A percentile compares a stretch with the other conserved stretches of the same genome.
Evolutionary conservation across 2,329 filamentous ascomycete genomes (phyloP).

Genomic region (Phyllosticta citriasiana): DNA sequence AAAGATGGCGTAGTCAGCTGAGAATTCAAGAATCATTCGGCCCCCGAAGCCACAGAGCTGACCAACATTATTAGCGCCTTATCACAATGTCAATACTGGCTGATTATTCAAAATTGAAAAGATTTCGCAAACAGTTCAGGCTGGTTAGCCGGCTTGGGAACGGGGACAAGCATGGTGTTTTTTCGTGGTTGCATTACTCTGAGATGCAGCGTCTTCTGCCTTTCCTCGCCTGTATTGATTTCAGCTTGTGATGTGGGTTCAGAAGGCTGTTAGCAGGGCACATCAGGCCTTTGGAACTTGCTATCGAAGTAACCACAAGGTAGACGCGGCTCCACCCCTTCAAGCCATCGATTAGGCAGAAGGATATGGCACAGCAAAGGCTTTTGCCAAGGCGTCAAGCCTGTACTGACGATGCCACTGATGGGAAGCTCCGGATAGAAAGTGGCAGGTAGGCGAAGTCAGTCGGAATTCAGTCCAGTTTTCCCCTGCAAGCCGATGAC

Average conservation of each 20-base stretch:
- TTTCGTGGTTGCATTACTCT: background rate
- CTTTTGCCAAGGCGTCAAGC: background rate
- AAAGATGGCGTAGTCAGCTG: background rate
- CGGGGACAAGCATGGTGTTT: background rate
- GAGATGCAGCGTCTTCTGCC: background rate
- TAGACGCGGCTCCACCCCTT: background rate
- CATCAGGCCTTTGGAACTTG: background rate
- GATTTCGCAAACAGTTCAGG: background rate
- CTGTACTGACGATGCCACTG: background rate
- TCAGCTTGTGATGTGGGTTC: background rate
- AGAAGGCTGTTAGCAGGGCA: background rate
- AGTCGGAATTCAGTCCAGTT: background rate
- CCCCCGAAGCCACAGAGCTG: background rate
- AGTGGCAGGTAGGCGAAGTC: background rate
- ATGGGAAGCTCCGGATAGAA: background rate
- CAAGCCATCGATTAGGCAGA: background rate
- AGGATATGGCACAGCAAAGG: background rate
- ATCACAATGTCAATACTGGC: background rate
- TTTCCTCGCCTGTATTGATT: background rate
- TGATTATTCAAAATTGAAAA: background rate
- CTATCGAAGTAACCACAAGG: background rate
- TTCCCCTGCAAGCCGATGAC: background rate
- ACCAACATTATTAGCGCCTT: background rate
- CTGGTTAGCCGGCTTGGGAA: background rate
- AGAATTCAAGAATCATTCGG: background rate